Base-by-base conservation (phyloP, 2,329 filamentous ascomycete species). In the Fusarium staphyleae region DNA sequence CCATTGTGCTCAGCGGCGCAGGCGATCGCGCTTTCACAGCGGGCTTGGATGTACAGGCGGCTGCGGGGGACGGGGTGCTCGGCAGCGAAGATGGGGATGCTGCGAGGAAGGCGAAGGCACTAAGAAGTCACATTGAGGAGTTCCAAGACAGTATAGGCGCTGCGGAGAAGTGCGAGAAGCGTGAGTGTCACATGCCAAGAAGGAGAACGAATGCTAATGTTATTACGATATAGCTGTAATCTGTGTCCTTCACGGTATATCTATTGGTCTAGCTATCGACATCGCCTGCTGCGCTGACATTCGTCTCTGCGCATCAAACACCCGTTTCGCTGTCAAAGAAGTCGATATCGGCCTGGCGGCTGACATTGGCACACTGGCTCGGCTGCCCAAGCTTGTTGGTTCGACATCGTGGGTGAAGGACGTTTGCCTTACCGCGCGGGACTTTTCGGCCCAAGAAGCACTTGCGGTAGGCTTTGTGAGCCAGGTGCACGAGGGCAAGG, bases 111-210 rank as follows among this genome's bases (percentile, higher is more conserved):
- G 87, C 89, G 0, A 79, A 81, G 29, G 66, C 68, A 4, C 67
- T 93, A 42, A 82, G 90, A 41, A 81, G 86, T 26, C 83, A 91
- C 70, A 87, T 98, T 52, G 74, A 81, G 55, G 86, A 91, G 58
- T 96, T 97, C 72, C 95, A 99, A 74, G 81, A 83, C 44, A 89
- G 87, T 67, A 86, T 99, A 57, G 81, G 81, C 1, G 82, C 86
- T 12, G 77, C 96, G 46, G 93, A 97, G 72, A 86, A 82, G 64
- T 98, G 93, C 74, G 90, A 95, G 75, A 98, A 98, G 76, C 91
- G 86, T 88, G 74, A 64, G 84, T 78, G 13, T 59, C 42, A 55
- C 44, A 29, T 10, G 14, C 30, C 14, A 33, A 19, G 19, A 30
- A 26, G 14, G 5, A 7, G 19, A 32, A 34, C 14, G 26, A 35